These are phyloP conservation scores for Xylaria sp. DNA, from an alignment of 2,329 filamentous ascomycete genomes.

Conservation along the genomic window DNA sequence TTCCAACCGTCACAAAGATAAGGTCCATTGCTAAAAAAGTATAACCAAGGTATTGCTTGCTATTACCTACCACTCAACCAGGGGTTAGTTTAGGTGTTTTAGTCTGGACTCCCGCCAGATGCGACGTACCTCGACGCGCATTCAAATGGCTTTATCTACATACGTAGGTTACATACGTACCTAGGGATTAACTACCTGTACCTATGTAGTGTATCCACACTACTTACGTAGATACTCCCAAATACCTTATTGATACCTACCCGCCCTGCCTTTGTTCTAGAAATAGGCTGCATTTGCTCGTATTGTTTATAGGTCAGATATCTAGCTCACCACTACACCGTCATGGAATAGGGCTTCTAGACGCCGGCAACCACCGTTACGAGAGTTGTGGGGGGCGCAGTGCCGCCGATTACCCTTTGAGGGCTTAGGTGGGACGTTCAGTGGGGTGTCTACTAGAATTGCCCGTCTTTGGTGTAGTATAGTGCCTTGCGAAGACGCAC, in stretches of 20 bases:
- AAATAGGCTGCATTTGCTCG: slow-evolving; percentile 9
- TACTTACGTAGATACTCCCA: not conserved
- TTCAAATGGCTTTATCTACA: not conserved
- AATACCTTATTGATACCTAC: not conserved
- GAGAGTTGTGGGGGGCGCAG: slow-evolving; percentile 19
- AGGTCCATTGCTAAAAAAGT: slow-evolving; percentile 1
- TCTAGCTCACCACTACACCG: not conserved
- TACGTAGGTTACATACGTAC: not conserved
- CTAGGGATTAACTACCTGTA: too few species aligned
- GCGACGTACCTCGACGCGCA: not conserved
- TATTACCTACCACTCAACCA: not conserved
- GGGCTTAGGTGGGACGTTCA: slow-evolving; percentile 7
- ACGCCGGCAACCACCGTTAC: slow-evolving; percentile 10
- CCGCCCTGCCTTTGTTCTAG: slow-evolving; percentile 12
- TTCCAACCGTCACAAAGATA: not conserved
- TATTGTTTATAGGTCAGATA: not conserved
- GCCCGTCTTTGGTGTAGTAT: not conserved
- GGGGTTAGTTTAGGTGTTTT: not conserved
- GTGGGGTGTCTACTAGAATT: slow-evolving; percentile 9
- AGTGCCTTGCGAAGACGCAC: slow-evolving; percentile 10
- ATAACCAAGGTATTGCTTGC: not conserved
- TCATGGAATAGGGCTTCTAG: not conserved
- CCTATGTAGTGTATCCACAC: not conserved
- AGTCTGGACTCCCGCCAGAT: not conserved
- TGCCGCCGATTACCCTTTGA: slow-evolving; percentile 19